phyloP scores from a whole-genome alignment of 2,329 filamentous ascomycete genomes.

The Exophiala xenobiotica region DNA sequence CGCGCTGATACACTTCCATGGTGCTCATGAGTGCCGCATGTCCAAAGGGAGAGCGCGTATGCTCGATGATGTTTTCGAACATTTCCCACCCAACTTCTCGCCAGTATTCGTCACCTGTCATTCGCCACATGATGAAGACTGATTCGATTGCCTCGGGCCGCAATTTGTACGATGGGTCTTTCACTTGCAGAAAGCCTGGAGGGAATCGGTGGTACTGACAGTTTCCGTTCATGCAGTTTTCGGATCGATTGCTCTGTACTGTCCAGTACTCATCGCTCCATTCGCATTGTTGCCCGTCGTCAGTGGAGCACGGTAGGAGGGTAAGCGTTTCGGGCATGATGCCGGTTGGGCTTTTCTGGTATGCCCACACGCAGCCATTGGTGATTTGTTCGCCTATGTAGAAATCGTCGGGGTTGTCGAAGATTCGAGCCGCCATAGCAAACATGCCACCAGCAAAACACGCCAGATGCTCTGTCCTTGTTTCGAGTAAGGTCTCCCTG shows the following conservation, averaged over 20 bases:
- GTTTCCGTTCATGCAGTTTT: slow-evolving; percentile 1
- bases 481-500: slow-evolving; percentile 49
- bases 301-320: slow-evolving; percentile 43
- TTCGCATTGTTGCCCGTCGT: slow-evolving; percentile 36
- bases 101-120: slow-evolving; percentile 54
- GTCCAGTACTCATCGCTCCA: slow-evolving; percentile 39
- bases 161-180: slow-evolving; percentile 57
- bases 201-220: slow-evolving; percentile 19
- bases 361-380: slow-evolving; percentile 63
- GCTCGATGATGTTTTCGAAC: slow-evolving; percentile 48
- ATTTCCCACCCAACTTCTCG: slow-evolving; percentile 51
- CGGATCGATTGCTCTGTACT: slow-evolving; percentile 18
- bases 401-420: slow-evolving; percentile 55
- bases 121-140: slow-evolving; percentile 60
- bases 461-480: slow-evolving; percentile 57
- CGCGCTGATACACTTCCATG: slow-evolving; percentile 11
- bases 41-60: slow-evolving; percentile 28
- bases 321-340: slow-evolving; percentile 62
- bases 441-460: slow-evolving; percentile 75
- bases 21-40: slow-evolving; percentile 5
- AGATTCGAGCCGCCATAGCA: slow-evolving; percentile 63
- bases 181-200: slow-evolving; percentile 23
- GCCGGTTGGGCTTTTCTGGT: slow-evolving; percentile 55
- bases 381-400: slow-evolving; percentile 58
- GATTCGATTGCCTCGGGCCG: slow-evolving; percentile 62